Evolutionary conservation across 192 early-diverging fungal species (phyloP).

Genomic region (Funneliformis geosporum): DNA sequence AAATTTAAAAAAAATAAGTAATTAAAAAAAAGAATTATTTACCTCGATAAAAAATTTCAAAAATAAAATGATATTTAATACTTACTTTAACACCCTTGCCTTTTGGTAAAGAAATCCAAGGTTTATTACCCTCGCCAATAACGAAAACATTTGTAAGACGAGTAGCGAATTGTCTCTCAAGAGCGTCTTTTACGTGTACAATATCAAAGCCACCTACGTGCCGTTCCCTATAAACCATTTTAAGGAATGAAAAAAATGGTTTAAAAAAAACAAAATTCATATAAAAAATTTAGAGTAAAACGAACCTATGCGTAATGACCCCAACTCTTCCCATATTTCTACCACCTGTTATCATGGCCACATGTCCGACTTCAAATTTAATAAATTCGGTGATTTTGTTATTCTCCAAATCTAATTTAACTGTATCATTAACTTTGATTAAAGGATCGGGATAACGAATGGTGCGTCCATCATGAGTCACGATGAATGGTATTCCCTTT

Average conservation of each 20-base stretch:
- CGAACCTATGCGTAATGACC: slow-evolving; percentile 83
- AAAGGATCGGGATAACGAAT: slow-evolving; percentile 99
- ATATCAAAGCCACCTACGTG: slow-evolving; percentile 63
- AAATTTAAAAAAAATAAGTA: neutral
- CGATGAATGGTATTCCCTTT: slow-evolving; percentile 93
- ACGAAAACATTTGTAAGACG: slow-evolving; percentile 92
- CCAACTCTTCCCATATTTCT: slow-evolving; percentile 98
- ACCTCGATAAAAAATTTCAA: neutral
- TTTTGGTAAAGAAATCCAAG: slow-evolving; percentile 97
- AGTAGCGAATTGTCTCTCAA: slow-evolving; percentile 96
- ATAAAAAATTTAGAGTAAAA: neutral
- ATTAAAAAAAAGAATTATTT: neutral
- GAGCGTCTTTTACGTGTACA: slow-evolving; percentile 97
- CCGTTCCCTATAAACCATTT: slow-evolving; percentile 4
- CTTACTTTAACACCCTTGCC: slow-evolving; percentile 91
- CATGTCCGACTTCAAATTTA: slow-evolving; percentile 98
- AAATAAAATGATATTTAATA: neutral
- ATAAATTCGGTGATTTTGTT: slow-evolving; percentile 91
- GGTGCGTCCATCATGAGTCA: slow-evolving; percentile 99
- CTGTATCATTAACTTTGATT: slow-evolving; percentile 99
- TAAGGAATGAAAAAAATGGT: neutral
- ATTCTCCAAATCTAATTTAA: slow-evolving; percentile 94
- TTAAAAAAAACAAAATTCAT: neutral
- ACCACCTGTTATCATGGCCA: slow-evolving; percentile 97
- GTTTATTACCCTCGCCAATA: slow-evolving; percentile 85